Conservation (phyloP, 192 early-diverging fungal species). For the Phlyctochytrium planicorne region DNA sequence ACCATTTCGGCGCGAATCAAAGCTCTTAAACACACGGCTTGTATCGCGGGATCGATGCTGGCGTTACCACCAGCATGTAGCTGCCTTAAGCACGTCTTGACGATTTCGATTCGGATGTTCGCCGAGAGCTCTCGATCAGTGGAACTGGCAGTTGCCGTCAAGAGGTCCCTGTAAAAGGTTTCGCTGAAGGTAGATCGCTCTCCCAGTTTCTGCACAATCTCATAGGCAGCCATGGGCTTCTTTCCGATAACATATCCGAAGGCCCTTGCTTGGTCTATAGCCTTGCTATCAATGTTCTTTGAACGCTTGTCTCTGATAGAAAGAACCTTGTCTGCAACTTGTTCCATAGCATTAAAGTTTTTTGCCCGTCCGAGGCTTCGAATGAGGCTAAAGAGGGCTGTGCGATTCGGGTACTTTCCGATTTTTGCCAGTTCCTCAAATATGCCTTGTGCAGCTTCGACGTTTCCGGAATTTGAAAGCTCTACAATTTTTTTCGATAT, state of each 20-base stretch:
- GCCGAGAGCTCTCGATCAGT: not conserved
- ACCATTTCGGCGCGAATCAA: not conserved
- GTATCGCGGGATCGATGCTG: not conserved
- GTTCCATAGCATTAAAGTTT: not conserved
- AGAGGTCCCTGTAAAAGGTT: too few relatives aligned
- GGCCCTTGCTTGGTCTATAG: not conserved
- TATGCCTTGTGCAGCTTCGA: not conserved
- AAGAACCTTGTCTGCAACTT: not conserved
- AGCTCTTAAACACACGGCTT: not conserved
- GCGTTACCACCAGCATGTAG: not conserved
- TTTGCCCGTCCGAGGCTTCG: not conserved
- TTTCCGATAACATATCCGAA: not conserved
- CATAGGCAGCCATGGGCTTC: not conserved
- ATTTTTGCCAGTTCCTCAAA: not conserved
- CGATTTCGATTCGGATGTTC: not conserved
- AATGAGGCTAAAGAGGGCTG: not conserved
- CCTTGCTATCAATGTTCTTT: not conserved
- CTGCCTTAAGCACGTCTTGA: not conserved
- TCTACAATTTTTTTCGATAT: not conserved
- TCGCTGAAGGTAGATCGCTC: not conserved
- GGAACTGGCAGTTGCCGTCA: not conserved
- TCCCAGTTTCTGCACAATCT: too few relatives aligned
- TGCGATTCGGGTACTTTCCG: not conserved
- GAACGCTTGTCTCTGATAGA: not conserved
- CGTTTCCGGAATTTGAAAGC: not conserved